These are phyloP conservation scores for Colletotrichum scovillei DNA, from an alignment of 2,329 filamentous ascomycete genomes.

Conservation along the genomic window DNA sequence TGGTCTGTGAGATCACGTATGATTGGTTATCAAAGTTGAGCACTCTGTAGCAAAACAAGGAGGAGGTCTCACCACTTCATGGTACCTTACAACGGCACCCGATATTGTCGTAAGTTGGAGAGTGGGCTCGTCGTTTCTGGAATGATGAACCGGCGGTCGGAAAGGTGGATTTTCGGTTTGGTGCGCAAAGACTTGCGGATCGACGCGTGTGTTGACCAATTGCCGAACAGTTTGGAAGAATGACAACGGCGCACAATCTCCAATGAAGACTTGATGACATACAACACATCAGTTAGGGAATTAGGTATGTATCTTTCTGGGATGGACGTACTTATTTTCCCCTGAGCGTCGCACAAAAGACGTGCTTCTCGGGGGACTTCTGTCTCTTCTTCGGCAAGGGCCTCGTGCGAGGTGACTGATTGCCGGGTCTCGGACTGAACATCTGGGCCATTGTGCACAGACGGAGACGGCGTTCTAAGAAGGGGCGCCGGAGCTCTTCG, in stretches of 20 bases:
- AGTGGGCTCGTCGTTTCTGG: slow-evolving; percentile 36
- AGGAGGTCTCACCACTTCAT: slow-evolving; percentile 38
- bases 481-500: slow-evolving; percentile 44
- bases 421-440: not conserved
- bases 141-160: slow-evolving; percentile 41
- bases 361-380: slow-evolving; percentile 66
- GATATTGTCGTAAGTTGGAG: slow-evolving; percentile 36
- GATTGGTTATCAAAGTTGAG: slow-evolving; percentile 4
- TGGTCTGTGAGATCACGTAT: slow-evolving; percentile 43
- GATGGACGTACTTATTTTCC: slow-evolving; percentile 52
- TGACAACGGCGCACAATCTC: slow-evolving; percentile 66
- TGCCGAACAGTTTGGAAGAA: slow-evolving; percentile 67
- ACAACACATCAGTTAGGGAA: not conserved
- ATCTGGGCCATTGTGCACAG: slow-evolving; percentile 22
- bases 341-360: slow-evolving; percentile 62
- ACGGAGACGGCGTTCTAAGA: slow-evolving; percentile 31
- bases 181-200: slow-evolving; percentile 61
- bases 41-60: not conserved
- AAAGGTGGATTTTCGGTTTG: slow-evolving; percentile 58
- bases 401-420: slow-evolving; percentile 34
- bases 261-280: slow-evolving; percentile 56
- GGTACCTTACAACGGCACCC: slow-evolving; percentile 37
- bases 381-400: slow-evolving; percentile 60
- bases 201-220: slow-evolving; percentile 61
- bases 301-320: not conserved